phyloP scores from a whole-genome alignment of 768 basidiomycete genomes.

The Termitomyces sp. region DNA sequence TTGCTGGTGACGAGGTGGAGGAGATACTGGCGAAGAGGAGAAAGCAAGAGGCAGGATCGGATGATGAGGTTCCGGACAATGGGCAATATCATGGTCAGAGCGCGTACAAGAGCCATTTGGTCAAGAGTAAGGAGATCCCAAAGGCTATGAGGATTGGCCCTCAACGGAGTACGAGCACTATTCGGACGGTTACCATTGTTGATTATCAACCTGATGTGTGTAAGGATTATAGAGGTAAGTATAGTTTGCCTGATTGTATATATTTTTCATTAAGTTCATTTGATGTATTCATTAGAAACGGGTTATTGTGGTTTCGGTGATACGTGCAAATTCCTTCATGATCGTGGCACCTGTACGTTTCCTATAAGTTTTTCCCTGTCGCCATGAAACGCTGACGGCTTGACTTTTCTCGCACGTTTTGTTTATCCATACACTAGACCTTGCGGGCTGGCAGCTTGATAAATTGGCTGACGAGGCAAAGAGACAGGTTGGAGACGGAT shows the following conservation, averaged over 20 bases:
- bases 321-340: constrained; percentile 98
- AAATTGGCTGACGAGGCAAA: constrained; percentile 80
- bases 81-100: constrained; percentile 85
- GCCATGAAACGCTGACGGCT: constrained; percentile 4
- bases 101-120: constrained; percentile 77
- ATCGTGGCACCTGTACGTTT: constrained; percentile 87
- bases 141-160: constrained; percentile 87
- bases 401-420: constrained; percentile 9
- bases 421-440: constrained; percentile 45
- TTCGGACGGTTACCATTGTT: constrained; percentile 90
- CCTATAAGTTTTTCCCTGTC: constrained; percentile 6
- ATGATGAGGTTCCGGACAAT: constrained; percentile 66
- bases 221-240: constrained; percentile 96
- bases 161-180: constrained; percentile 74
- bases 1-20: constrained; percentile 81
- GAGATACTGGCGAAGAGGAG: constrained; percentile 70
- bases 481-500: constrained; percentile 58
- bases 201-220: constrained; percentile 99
- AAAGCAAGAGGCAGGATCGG: constrained; percentile 52
- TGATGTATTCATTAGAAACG: constrained; percentile 61
- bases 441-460: constrained; percentile 99
- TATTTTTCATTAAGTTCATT: constrained; percentile 7
- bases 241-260: background rate
- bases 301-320: constrained; percentile 99
- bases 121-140: constrained; percentile 79